Evolutionary conservation across 2,329 filamentous ascomycete species (phyloP).

Genomic region (Calonectria pauciramosa): DNA sequence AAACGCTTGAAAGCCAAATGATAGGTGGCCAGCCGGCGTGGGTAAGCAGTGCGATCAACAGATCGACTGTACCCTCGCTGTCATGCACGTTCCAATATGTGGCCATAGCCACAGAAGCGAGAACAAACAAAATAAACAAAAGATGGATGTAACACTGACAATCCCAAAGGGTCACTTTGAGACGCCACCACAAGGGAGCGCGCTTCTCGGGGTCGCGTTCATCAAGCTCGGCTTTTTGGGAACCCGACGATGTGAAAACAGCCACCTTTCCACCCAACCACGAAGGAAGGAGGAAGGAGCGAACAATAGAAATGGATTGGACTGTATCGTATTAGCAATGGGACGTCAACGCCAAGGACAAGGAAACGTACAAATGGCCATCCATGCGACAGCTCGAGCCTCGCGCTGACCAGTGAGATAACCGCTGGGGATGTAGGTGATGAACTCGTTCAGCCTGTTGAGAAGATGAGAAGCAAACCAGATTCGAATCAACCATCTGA

Average conservation of each 20-base stretch:
- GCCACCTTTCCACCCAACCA: background rate
- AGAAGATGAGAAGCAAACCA: conserved; percentile 60
- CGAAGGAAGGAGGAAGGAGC: background rate
- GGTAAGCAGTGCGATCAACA: background rate
- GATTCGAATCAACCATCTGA: conserved; percentile 63
- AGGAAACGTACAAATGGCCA: conserved; percentile 60
- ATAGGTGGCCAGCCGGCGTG: conserved; percentile 2
- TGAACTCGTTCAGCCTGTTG: conserved; percentile 62
- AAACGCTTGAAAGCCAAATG: background rate
- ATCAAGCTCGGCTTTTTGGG: conserved; percentile 61
- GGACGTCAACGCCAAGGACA: background rate
- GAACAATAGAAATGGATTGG: background rate
- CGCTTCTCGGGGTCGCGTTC: conserved; percentile 62
- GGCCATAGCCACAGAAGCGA: background rate
- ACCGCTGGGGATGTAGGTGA: conserved; percentile 63
- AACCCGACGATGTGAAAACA: conserved; percentile 55
- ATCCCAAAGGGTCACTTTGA: conserved; percentile 53
- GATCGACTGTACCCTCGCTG: background rate
- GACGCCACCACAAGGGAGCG: conserved; percentile 60
- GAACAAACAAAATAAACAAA: background rate
- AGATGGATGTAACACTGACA: conserved; percentile 6
- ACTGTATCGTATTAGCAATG: background rate
- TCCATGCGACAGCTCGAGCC: conserved; percentile 65
- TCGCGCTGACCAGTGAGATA: conserved; percentile 66
- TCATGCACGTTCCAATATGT: background rate